phyloP scores from a whole-genome alignment of 2,329 filamentous ascomycete genomes.

The Aspergillus ruber region DNA sequence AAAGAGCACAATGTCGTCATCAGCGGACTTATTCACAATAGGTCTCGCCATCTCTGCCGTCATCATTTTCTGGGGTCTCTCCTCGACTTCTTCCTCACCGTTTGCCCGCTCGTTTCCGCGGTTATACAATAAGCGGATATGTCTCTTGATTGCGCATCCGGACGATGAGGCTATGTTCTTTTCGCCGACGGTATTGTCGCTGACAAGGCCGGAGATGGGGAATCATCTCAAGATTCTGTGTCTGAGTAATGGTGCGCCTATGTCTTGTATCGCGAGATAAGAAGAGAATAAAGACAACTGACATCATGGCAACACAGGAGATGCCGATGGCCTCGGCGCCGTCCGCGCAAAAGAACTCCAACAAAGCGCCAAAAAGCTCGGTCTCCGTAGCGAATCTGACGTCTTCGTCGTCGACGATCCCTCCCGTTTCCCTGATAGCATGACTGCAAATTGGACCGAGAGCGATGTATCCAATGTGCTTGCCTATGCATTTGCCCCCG shows the following conservation, averaged over 20 bases:
- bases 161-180: constrained; percentile 99
- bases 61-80: constrained; percentile 38
- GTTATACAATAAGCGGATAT: constrained; percentile 76
- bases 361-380: constrained; percentile 70
- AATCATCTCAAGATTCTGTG: constrained; percentile 95
- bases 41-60: constrained; percentile 35
- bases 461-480: constrained; percentile 65
- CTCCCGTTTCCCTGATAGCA: constrained; percentile 76
- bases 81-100: constrained; percentile 34
- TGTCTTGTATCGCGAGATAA: no score
- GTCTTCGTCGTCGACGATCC: constrained; percentile 78
- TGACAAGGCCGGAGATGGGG: constrained; percentile 69
- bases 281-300: neutral
- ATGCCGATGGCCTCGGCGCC: constrained; percentile 81
- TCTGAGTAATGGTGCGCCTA: constrained; percentile 65
- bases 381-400: constrained; percentile 67
- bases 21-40: constrained; percentile 19
- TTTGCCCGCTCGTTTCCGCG: constrained; percentile 46
- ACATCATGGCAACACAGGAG: constrained; percentile 43
- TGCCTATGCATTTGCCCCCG: constrained; percentile 65
- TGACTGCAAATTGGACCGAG: constrained; percentile 71
- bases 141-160: constrained; percentile 89
- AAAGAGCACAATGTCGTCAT: constrained; percentile 11
- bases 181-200: constrained; percentile 75
- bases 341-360: constrained; percentile 76